Evolutionary conservation across 73 alveolate genomes (phyloP).

Genomic region (Tetrahymena elliotti): DNA sequence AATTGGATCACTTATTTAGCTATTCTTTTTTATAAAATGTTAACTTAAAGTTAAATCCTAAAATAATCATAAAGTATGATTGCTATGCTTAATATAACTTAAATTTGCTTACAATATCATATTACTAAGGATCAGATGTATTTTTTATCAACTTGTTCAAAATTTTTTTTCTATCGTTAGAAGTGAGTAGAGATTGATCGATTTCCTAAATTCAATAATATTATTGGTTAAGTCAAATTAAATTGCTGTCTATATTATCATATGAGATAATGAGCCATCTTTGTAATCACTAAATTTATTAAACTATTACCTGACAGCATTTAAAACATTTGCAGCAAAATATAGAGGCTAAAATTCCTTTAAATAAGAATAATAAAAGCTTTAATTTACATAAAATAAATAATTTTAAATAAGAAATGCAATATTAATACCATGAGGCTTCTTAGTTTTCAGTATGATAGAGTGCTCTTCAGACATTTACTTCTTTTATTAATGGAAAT

Average conservation of each 20-base stretch:
- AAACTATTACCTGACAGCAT: background rate
- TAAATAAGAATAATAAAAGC: background rate
- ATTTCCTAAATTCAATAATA: background rate
- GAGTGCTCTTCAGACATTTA: background rate
- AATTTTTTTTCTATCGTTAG: background rate
- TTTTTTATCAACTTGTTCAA: background rate
- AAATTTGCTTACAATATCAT: background rate
- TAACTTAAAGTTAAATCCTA: too few species aligned
- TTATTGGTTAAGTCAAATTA: background rate
- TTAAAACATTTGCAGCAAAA: background rate
- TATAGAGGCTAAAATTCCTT: background rate
- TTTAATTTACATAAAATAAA: background rate
- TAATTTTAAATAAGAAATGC: background rate
- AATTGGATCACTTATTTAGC: background rate
- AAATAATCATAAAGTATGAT: too few species aligned
- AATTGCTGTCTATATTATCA: background rate
- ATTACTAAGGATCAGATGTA: background rate
- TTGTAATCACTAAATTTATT: background rate
- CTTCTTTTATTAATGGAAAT: background rate
- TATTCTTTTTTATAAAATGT: background rate
- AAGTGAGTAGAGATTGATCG: background rate
- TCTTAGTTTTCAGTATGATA: background rate
- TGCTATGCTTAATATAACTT: background rate
- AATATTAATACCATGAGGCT: background rate
- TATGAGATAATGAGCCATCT: background rate